Conservation (phyloP, 257 asterid species). For the Penstemon barbatus region DNA sequence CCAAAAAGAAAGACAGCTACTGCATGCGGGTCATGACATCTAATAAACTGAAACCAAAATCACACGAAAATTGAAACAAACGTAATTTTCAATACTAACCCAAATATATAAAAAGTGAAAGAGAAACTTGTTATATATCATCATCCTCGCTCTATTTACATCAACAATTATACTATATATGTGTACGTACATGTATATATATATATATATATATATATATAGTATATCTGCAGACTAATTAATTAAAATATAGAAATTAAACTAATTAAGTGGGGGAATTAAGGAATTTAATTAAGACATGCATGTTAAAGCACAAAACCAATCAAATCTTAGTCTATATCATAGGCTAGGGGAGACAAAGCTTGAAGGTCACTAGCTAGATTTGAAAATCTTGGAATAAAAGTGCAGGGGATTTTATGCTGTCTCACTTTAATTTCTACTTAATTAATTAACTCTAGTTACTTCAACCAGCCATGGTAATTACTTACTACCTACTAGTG, state of each 20-base stretch:
- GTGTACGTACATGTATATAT: too few relatives aligned
- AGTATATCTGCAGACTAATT: too few relatives aligned
- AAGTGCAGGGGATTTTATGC: conserved; percentile 37
- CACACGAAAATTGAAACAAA: too few relatives aligned
- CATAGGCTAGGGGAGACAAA: conserved; percentile 35
- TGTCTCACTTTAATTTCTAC: conserved; percentile 27
- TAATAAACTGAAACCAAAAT: background rate
- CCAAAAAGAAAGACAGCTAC: conserved; percentile 20
- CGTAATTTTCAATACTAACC: too few relatives aligned
- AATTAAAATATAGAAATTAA: background rate
- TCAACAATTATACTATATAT: too few relatives aligned
- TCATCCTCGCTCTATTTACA: too few relatives aligned
- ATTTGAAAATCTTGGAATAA: conserved; percentile 26
- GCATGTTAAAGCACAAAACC: conserved; percentile 26
- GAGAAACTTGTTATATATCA: too few relatives aligned
- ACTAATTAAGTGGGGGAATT: background rate
- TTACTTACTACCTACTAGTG: background rate
- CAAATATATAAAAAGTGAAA: too few relatives aligned
- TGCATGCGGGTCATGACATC: conserved; percentile 5
- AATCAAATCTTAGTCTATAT: conserved; percentile 34
- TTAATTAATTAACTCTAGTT: conserved; percentile 37
- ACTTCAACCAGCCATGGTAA: conserved; percentile 32
- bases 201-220: too few relatives aligned
- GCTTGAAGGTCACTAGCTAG: conserved; percentile 28
- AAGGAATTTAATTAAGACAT: background rate